Base-by-base conservation (phyloP, 2,329 filamentous ascomycete species). In the Alternaria novae-zelandiae region DNA sequence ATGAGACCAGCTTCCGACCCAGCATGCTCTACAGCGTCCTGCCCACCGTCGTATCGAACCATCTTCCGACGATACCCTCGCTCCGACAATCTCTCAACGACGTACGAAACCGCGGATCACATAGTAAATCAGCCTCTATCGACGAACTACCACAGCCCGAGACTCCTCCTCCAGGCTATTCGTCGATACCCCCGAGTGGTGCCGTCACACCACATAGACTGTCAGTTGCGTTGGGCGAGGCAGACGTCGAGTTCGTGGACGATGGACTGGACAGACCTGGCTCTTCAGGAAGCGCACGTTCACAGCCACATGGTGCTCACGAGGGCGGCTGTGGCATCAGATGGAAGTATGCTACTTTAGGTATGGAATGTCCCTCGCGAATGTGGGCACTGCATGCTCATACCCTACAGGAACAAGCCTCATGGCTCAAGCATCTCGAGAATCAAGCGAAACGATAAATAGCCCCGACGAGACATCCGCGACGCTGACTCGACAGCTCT, bases 401-500 rank as follows among this genome's bases (percentile, higher is more conserved):
- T 23, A n/a, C 11, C 2, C 4, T 23, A 2, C 51, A 86, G 83
- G 85, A 6, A 74, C 84, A 26, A 83, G 75, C 54, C 81, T 87
- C 8, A 72, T 86, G n/a, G 75, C 78, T 2, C 79, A 82, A 47
- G 80, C 85, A 5, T 75, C 81, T 21, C 79, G 81, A 47, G 83
- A 87, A 73, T 83, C 82, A 9, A 79, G 80, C 21, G 65, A 70
- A 5, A 67, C 77, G 6, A 62, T 71, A 4, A 69, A 69, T 51
- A 70, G 74, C 36, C 58, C 66, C 5, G 68, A 73, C 45, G 78
- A 79, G 32, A 75, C 75, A 23, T 80, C 83, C 50, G 61, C 79
- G 3, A 71, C 76, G n/a, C 84, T 88, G 68, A 86, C 87, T 54
- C 84, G 89, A 25, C 87, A 88, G 66, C 83, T 90, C 10, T 91